phyloP scores from a whole-genome alignment of 1,284 basidiomycete species.

The Trametes polyzona region DNA sequence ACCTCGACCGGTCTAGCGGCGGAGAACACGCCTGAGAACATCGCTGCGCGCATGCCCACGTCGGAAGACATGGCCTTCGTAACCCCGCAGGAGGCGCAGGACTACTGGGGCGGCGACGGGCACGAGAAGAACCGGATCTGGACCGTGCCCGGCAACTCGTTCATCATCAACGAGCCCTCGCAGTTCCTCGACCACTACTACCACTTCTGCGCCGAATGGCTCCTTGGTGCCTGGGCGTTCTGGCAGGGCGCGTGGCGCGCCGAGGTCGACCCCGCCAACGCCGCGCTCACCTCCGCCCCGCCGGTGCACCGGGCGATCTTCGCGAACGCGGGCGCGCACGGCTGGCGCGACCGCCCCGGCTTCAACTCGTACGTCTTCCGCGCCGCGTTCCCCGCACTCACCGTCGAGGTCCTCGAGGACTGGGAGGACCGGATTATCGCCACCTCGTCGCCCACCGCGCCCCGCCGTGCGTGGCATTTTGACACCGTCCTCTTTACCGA shows the following conservation, averaged over 20 bases:
- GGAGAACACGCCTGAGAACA: slow-evolving; percentile 63
- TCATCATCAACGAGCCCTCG: slow-evolving; percentile 67
- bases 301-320: slow-evolving; percentile 73
- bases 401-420: slow-evolving; percentile 68
- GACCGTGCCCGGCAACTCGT: slow-evolving; percentile 72
- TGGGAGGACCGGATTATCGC: slow-evolving; percentile 65
- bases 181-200: slow-evolving; percentile 84
- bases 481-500: slow-evolving; percentile 69
- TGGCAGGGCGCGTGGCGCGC: slow-evolving; percentile 59
- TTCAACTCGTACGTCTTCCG: slow-evolving; percentile 78
- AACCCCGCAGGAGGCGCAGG: slow-evolving; percentile 59
- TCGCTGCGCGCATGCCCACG: slow-evolving; percentile 67
- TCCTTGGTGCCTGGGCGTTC: slow-evolving; percentile 74
- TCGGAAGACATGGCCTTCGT: slow-evolving; percentile 63
- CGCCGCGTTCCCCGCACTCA: slow-evolving; percentile 74
- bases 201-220: slow-evolving; percentile 79
- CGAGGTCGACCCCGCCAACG: slow-evolving; percentile 26
- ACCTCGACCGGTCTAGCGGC: slow-evolving; percentile 70
- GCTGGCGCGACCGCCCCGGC: slow-evolving; percentile 76
- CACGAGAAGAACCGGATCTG: slow-evolving; percentile 55
- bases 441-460: slow-evolving; percentile 44
- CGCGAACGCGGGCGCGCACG: slow-evolving; percentile 53
- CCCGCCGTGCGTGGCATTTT: slow-evolving; percentile 56
- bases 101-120: slow-evolving; percentile 56
- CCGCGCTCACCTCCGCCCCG: slow-evolving; percentile 38